phyloP scores from a whole-genome alignment of 2,329 filamentous ascomycete genomes.

The Alternaria triticimaculans region DNA sequence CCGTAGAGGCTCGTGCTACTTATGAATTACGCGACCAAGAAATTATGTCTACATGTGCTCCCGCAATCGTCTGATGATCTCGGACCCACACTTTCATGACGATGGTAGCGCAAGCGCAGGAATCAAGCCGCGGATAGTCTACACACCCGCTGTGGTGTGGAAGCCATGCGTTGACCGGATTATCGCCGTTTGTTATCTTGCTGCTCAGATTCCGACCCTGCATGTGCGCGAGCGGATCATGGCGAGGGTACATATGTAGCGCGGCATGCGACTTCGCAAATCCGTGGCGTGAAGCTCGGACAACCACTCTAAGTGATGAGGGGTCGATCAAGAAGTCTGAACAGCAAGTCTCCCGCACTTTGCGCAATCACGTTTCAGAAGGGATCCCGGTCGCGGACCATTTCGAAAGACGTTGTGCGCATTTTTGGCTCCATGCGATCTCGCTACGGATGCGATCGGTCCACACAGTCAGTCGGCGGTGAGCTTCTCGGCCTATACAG shows the following conservation, averaged over 20 bases:
- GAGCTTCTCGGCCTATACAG: conserved; percentile 34
- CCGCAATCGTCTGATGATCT: conserved; percentile 13
- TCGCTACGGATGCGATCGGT: conserved; percentile 37
- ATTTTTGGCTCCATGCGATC: conserved; percentile 25
- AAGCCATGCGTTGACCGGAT: neutral
- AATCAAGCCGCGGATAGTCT: conserved; percentile 9
- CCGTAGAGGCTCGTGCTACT: conserved; percentile 7
- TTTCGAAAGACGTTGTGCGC: conserved; percentile 23
- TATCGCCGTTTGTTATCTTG: conserved; percentile 17
- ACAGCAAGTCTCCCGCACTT: conserved; percentile 33
- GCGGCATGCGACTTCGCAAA: conserved; percentile 33
- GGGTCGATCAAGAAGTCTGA: conserved; percentile 28
- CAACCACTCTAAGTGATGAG: conserved; percentile 36
- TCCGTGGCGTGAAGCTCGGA: conserved; percentile 27
- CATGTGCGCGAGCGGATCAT: conserved; percentile 36
- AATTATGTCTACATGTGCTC: conserved; percentile 10
- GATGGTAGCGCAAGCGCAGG: conserved; percentile 19
- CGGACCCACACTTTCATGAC: conserved; percentile 19
- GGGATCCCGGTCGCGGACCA: conserved; percentile 28
- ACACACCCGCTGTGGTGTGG: conserved; percentile 4
- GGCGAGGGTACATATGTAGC: conserved; percentile 38
- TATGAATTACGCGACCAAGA: conserved; percentile 12
- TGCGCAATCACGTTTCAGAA: conserved; percentile 32
- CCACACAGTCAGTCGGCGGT: conserved; percentile 41
- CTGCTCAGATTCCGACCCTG: conserved; percentile 28